Percentiles rank a stretch among this genome's conserved stretches.
Conservation (phyloP, 140 eudicot species). For the Senecio squalidus region DNA sequence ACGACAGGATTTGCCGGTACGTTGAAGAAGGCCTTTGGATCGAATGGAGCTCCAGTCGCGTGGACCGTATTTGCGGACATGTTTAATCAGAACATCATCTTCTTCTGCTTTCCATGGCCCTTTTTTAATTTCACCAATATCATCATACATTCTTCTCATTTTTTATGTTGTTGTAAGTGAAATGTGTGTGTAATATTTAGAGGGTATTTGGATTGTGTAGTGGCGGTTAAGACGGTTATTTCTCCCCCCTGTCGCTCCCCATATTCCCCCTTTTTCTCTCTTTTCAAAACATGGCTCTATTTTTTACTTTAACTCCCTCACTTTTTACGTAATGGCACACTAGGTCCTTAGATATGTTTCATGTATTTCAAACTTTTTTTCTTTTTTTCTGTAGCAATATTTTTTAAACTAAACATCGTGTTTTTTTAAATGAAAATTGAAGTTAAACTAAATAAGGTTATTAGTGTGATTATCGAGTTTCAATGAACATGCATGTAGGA, state of each 20-base stretch:
- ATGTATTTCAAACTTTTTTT: too few relatives aligned
- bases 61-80: conserved; percentile 73
- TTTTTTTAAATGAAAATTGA: neutral
- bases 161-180: conserved; percentile 5
- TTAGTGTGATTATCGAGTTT: too few relatives aligned
- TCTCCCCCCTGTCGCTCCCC: conserved; percentile 26
- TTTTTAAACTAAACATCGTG: neutral
- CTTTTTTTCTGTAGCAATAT: too few relatives aligned
- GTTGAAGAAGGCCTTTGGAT: conserved; percentile 94
- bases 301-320: neutral
- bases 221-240: conserved; percentile 74
- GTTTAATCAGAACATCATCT: conserved; percentile 69
- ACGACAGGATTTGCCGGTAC: conserved; percentile 98
- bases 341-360: conserved; percentile 10
- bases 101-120: conserved; percentile 99
- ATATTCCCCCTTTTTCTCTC: conserved; percentile 37
- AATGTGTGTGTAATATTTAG: neutral
- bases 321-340: neutral
- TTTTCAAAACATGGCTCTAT: conserved; percentile 24
- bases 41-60: conserved; percentile 99
- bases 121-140: conserved; percentile 59
- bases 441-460: too few relatives aligned
- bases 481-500: too few relatives aligned
- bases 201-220: conserved; percentile 14
- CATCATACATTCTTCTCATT: conserved; percentile 32